Percentiles rank a stretch among this genome's conserved stretches.
These are phyloP conservation scores for Coniochaeta sp. DNA, from an alignment of 2,329 filamentous ascomycete species.

Conservation along the genomic window DNA sequence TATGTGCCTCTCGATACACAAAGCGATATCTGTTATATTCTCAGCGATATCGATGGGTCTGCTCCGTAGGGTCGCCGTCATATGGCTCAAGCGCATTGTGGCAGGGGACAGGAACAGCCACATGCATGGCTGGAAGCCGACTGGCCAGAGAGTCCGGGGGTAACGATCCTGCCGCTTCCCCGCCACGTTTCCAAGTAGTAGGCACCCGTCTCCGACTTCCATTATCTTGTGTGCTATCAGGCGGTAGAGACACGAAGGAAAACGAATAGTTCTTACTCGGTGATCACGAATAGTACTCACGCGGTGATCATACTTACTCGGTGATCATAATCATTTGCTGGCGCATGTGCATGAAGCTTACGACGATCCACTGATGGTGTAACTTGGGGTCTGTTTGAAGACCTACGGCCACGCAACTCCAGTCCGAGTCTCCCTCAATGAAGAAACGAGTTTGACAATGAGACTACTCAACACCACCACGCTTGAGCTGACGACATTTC, in stretches of 20 bases:
- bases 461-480: background rate
- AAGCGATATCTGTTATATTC: no score
- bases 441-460: background rate
- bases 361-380: background rate
- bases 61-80: no score
- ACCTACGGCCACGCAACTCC: background rate
- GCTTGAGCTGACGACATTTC: background rate
- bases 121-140: background rate
- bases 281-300: no score
- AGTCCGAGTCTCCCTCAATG: background rate
- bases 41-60: no score
- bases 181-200: background rate
- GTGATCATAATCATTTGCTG: background rate
- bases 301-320: no score
- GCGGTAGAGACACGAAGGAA: no score
- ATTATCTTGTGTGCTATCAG: no score
- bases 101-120: no score
- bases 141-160: background rate
- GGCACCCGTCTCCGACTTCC: background rate
- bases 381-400: background rate
- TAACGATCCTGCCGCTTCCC: background rate
- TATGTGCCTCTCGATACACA: no score
- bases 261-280: no score
- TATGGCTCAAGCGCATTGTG: no score
- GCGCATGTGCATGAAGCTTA: background rate